Evolutionary conservation across 139 green algal species (phyloP).

Genomic region (Pleodorina starrii): DNA sequence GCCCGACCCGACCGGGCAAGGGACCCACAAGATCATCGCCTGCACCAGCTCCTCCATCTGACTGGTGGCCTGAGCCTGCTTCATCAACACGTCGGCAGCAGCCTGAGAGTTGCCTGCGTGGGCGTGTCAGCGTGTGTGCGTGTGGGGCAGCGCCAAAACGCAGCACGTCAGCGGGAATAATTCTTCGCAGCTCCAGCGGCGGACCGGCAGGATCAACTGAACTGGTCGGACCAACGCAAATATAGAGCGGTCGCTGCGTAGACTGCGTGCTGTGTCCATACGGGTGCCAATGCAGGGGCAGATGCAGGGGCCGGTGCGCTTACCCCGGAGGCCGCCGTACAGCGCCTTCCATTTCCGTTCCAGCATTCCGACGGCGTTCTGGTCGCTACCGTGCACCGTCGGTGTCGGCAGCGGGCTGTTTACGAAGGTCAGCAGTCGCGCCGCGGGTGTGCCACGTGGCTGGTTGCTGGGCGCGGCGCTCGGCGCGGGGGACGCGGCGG

Average conservation of each 20-base stretch:
- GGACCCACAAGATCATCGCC: conserved; percentile 24
- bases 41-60: conserved; percentile 49
- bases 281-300: too few species aligned
- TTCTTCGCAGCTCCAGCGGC: too few species aligned
- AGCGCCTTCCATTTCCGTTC: conserved; percentile 22
- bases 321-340: background rate
- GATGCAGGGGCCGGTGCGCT: background rate
- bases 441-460: background rate
- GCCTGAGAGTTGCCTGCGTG: conserved; percentile 46
- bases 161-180: too few species aligned
- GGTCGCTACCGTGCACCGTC: background rate
- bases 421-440: conserved; percentile 11
- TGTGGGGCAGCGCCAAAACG: too few species aligned
- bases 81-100: conserved; percentile 56
- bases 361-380: background rate
- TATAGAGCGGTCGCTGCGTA: too few species aligned
- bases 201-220: too few species aligned
- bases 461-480: background rate
- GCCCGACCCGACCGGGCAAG: too few species aligned
- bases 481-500: background rate
- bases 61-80: conserved; percentile 34
- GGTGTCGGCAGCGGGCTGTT: conserved; percentile 5
- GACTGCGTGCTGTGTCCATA: too few species aligned
- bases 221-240: too few species aligned
- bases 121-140: too few species aligned